Percentiles rank a stretch among this genome's conserved stretches.
phyloP scores from a whole-genome alignment of 164 flowering plant species.

The Amborella trichopoda region DNA sequence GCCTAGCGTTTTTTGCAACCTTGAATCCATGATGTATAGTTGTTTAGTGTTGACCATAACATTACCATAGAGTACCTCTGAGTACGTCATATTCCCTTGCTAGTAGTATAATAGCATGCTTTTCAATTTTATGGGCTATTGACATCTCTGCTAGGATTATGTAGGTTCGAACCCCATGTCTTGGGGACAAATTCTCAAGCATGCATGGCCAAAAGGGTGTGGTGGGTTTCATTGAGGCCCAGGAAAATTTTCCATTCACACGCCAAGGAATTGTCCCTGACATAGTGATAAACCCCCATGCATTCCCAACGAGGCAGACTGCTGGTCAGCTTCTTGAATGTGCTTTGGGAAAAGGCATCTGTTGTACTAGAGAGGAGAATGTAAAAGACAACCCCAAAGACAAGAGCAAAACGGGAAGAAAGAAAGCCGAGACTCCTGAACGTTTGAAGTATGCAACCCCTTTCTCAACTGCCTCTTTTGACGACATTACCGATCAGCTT shows the following conservation, averaged over 20 bases:
- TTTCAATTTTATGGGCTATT: too few relatives aligned
- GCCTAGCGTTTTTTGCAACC: too few relatives aligned
- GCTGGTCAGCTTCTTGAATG: conserved; percentile 93
- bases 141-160: too few relatives aligned
- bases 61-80: too few relatives aligned
- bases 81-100: too few relatives aligned
- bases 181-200: conserved; percentile 95
- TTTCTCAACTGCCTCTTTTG: conserved; percentile 67
- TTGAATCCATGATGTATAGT: too few relatives aligned
- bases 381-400: too few relatives aligned
- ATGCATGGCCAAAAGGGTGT: conserved; percentile 99
- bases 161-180: conserved; percentile 82
- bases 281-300: conserved; percentile 92
- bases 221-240: conserved; percentile 69
- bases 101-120: too few relatives aligned
- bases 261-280: conserved; percentile 92
- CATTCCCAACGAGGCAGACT: conserved; percentile 94
- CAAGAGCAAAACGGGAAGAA: too few relatives aligned
- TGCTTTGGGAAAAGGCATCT: conserved; percentile 90
- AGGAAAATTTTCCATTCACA: conserved; percentile 90
- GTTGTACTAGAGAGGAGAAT: too few relatives aligned
- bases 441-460: conserved; percentile 68
- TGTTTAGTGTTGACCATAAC: too few relatives aligned
- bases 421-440: too few relatives aligned
- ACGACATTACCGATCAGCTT: conserved; percentile 72